Evolutionary conservation across 2,329 filamentous ascomycete species (phyloP), one percentile per base, ranked within the genome.

Genomic region (Penicillium vulpinum): DNA sequence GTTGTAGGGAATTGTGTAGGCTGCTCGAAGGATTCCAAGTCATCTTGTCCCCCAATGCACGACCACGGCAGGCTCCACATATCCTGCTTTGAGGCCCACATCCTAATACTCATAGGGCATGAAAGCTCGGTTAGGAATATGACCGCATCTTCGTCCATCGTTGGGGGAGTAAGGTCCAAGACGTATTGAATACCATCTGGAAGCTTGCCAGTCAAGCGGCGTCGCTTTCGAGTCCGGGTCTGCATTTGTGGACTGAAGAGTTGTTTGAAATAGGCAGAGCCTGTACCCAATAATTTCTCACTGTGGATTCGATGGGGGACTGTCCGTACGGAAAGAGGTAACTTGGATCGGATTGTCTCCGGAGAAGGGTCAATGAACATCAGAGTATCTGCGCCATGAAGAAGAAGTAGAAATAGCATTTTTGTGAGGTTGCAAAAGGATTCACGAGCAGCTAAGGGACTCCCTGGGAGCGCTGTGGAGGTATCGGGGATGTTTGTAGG

Each of bases 111-210:
- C 4, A 75, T 70, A 0, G 85, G 82, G 51, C 87, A 80, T 13
- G 81, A 87, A 13, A 88, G 65, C 56, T 85, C 81, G 0, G 83
- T 83, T 56, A 86, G 77, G 57, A 84, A 76, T 24, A 83, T 80
- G 1, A 87, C 81, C 10, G 85, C 80, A 13, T 88, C 86, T 2
- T 88, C 85, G 1, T 85, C 87, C 66, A 87, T 82, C 0, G 73
- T 72, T 0, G 83, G 80, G 0, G 86, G 87, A 0, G 85, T 88
- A 13, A 89, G 75, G 62, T 90, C 86, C 35, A 90, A 64, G 18
- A 88, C 73, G 61, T 83, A 88, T 56, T 80, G 79, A 65, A 88
- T 73, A 0, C 78, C 81, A 2, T 71, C 62, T 0, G 68, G 71
- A 5, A 74, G 65, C 15, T 54, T 59, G 9, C 66, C 62, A 21